Evolutionary conservation across 2,329 filamentous ascomycete genomes (phyloP).

Genomic region (Arachnomyces sp.): DNA sequence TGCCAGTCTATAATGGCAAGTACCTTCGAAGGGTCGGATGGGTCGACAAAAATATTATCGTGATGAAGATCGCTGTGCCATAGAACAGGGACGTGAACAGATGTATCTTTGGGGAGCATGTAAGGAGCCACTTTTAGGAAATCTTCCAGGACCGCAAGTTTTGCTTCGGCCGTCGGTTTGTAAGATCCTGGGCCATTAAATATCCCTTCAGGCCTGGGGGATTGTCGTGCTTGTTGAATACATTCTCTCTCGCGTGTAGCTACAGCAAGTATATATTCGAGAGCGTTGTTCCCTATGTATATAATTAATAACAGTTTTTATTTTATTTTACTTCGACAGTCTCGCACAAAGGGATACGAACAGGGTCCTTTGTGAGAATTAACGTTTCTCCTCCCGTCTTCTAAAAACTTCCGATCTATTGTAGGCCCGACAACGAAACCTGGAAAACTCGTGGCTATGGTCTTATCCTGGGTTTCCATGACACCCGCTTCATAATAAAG

Average conservation of each 20-base stretch:
- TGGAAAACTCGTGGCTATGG: not conserved
- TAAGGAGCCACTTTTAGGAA: slow-evolving; percentile 4
- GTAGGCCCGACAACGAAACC: slow-evolving; percentile 4
- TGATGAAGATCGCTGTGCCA: slow-evolving; percentile 5
- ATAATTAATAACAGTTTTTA: not conserved
- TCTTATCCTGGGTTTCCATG: not conserved
- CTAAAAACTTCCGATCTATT: not conserved
- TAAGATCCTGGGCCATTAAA: slow-evolving; percentile 4
- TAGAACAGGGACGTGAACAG: slow-evolving; percentile 3
- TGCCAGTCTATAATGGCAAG: slow-evolving; percentile 36
- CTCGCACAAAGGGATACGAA: not conserved
- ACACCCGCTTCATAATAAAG: slow-evolving; percentile 1
- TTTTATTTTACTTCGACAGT: too few species aligned
- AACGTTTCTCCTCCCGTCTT: slow-evolving; percentile 1
- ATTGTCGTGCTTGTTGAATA: not conserved
- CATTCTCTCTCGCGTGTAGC: slow-evolving; percentile 2
- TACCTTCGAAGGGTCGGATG: slow-evolving; percentile 28
- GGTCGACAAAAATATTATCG: slow-evolving; percentile 7
- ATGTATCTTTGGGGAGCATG: slow-evolving; percentile 3
- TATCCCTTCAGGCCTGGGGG: slow-evolving; percentile 4
- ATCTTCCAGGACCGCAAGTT: not conserved
- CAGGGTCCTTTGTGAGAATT: slow-evolving; percentile 3
- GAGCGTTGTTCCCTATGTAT: slow-evolving; percentile 1
- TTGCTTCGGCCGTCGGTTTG: slow-evolving; percentile 3
- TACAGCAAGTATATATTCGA: slow-evolving; percentile 4